Conservation (phyloP, 2,329 filamentous ascomycete species). For the Aspergillus intermedius region DNA sequence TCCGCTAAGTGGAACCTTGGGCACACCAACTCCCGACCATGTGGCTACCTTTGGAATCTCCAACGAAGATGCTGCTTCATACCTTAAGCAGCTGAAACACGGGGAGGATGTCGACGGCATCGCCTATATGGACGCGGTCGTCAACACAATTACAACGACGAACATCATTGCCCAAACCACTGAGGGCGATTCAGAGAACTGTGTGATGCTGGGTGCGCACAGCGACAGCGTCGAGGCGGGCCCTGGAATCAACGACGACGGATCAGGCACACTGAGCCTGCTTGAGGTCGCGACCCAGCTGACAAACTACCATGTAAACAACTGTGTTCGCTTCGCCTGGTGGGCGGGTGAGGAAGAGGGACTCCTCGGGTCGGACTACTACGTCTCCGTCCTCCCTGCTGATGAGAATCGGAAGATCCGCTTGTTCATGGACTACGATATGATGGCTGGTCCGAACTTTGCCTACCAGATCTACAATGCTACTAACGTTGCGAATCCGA, state of each 20-base stretch:
- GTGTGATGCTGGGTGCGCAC: conserved; percentile 55
- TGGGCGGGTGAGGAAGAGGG: conserved; percentile 61
- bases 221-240: conserved; percentile 56
- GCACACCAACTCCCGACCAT: conserved; percentile 42
- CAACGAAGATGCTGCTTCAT: conserved; percentile 51
- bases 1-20: conserved; percentile 61
- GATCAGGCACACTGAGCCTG: conserved; percentile 58
- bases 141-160: conserved; percentile 45
- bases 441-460: conserved; percentile 61
- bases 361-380: conserved; percentile 54
- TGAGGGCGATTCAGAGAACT: conserved; percentile 52
- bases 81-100: conserved; percentile 48
- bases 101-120: conserved; percentile 29
- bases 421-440: conserved; percentile 66
- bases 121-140: conserved; percentile 39
- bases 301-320: conserved; percentile 65
- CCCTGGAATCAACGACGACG: conserved; percentile 73
- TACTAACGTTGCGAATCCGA: conserved; percentile 49
- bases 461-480: conserved; percentile 51
- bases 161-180: conserved; percentile 58
- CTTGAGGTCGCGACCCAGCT: conserved; percentile 56
- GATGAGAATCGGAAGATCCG: conserved; percentile 53
- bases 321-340: conserved; percentile 61
- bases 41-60: conserved; percentile 61
- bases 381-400: conserved; percentile 45